Evolutionary conservation across 1,284 basidiomycete species (phyloP).

Genomic region (Pseudozyma tsukubaensis): DNA sequence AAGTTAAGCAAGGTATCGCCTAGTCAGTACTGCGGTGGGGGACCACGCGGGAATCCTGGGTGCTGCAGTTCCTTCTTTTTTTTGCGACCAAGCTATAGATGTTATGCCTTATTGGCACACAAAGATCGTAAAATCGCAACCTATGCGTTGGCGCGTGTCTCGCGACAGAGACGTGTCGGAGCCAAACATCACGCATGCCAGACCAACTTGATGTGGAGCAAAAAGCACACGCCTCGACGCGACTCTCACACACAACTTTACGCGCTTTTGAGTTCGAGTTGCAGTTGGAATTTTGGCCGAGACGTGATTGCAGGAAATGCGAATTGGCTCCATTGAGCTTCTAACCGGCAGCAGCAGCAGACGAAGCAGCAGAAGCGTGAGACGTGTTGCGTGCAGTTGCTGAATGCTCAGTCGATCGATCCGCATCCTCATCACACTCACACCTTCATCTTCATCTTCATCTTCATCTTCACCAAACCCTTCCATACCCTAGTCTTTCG

Average conservation of each 20-base stretch:
- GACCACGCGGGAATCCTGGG: constrained; percentile 84
- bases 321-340: background rate
- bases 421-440: constrained; percentile 12
- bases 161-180: constrained; percentile 4
- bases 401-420: too few species aligned
- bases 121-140: background rate
- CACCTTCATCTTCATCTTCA: constrained; percentile 3
- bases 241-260: background rate
- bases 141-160: background rate
- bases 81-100: background rate
- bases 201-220: constrained; percentile 5
- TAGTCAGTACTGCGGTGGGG: constrained; percentile 86
- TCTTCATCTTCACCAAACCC: constrained; percentile 5
- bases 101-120: background rate
- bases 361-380: background rate
- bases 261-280: background rate
- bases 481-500: background rate
- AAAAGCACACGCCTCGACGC: constrained; percentile 1
- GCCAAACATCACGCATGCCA: constrained; percentile 2
- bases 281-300: background rate
- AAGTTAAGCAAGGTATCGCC: constrained; percentile 77
- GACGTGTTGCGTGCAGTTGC: too few species aligned
- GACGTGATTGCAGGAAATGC: constrained; percentile 6
- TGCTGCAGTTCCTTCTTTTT: constrained; percentile 73
- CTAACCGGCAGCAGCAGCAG: too few species aligned